Evolutionary conservation across 2,329 filamentous ascomycete genomes (phyloP).

Genomic region (Trichoderma arundinaceum): DNA sequence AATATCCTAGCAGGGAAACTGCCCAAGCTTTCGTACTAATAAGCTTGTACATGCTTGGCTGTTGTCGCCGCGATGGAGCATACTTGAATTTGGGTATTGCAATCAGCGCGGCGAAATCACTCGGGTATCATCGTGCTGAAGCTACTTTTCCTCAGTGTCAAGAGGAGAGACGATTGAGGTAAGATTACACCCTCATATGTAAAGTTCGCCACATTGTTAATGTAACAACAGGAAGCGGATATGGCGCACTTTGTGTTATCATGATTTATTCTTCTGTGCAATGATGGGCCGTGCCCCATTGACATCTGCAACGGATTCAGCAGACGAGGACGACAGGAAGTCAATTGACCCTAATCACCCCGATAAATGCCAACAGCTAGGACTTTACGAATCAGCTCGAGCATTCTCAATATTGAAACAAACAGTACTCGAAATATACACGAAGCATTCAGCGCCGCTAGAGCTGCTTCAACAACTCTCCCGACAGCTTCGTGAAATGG

Average conservation of each 20-base stretch:
- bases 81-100: conserved; percentile 16
- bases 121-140: conserved; percentile 1
- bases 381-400: conserved; percentile 7
- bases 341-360: background rate
- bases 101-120: conserved; percentile 9
- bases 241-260: conserved; percentile 16
- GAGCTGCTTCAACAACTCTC: background rate
- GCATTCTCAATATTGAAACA: conserved; percentile 16
- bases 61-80: conserved; percentile 7
- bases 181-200: background rate
- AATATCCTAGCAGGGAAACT: conserved; percentile 1
- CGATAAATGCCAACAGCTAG: background rate
- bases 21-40: conserved; percentile 7
- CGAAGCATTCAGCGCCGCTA: conserved; percentile 8
- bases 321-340: background rate
- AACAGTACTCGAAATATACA: conserved; percentile 5
- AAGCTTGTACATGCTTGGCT: conserved; percentile 9
- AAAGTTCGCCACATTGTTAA: background rate
- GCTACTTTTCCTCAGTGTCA: background rate
- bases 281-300: conserved; percentile 1
- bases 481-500: conserved; percentile 6
- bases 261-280: conserved; percentile 8
- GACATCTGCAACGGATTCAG: background rate
- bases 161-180: background rate
- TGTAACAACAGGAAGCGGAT: background rate